Conservation (phyloP, 331 rosid species). For the Cucumis variabilis region DNA sequence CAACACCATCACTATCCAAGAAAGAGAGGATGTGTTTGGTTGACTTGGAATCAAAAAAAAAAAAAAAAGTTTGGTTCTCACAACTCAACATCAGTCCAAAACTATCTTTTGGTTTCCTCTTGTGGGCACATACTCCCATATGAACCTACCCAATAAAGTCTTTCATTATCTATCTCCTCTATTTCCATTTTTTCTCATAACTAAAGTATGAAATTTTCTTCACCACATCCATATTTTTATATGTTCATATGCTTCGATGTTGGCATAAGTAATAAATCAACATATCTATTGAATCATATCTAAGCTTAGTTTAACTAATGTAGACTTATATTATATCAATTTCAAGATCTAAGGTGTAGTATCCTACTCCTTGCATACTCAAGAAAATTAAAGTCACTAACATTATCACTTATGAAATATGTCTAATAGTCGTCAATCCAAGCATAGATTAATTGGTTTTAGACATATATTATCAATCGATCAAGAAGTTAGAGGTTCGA, state of each 20-base stretch:
- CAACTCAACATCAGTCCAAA: constrained; percentile 60
- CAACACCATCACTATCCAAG: constrained; percentile 20
- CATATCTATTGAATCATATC: no score
- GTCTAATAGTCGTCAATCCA: no score
- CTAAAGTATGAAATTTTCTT: neutral
- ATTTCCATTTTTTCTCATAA: neutral
- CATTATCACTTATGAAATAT: no score
- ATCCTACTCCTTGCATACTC: no score
- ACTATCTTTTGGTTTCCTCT: constrained; percentile 46
- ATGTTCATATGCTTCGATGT: no score
- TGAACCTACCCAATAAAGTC: constrained; percentile 44
- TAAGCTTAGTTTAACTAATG: no score
- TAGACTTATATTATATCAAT: no score
- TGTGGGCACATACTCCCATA: constrained; percentile 74
- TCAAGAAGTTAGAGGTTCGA: neutral
- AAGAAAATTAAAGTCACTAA: no score
- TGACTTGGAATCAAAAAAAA: constrained; percentile 55
- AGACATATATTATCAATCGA: neutral
- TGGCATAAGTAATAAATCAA: no score
- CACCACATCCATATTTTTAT: neutral
- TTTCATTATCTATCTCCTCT: constrained; percentile 27
- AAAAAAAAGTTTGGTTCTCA: constrained; percentile 35
- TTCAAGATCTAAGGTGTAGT: no score
- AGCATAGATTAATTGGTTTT: no score
- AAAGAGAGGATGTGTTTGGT: constrained; percentile 45